phyloP scores from a whole-genome alignment of 2,329 filamentous ascomycete species.

The Lachnellula subtilissima region DNA sequence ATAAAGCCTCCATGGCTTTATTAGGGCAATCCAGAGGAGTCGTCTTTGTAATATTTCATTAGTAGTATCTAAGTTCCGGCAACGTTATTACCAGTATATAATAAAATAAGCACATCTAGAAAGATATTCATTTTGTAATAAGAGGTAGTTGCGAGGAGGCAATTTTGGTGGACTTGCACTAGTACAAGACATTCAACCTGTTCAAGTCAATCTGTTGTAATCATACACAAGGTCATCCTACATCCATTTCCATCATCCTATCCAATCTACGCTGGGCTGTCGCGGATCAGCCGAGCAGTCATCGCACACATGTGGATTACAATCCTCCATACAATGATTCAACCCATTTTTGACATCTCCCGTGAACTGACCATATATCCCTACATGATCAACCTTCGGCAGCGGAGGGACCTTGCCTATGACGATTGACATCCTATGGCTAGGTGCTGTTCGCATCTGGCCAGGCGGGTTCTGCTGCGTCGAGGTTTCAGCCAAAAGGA shows the following conservation, averaged over 20 bases:
- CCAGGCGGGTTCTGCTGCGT: background rate
- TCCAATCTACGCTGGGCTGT: slow-evolving; percentile 22
- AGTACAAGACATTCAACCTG: no score
- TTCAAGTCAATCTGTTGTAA: no score
- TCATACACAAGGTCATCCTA: no score
- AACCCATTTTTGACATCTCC: slow-evolving; percentile 3
- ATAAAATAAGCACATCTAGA: no score
- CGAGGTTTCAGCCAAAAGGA: background rate
- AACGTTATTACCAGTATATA: no score
- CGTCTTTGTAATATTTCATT: no score
- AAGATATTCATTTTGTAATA: no score
- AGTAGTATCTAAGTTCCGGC: no score
- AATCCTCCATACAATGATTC: slow-evolving; percentile 2
- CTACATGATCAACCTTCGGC: slow-evolving; percentile 7
- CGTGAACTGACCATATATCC: slow-evolving; percentile 13
- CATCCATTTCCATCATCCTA: slow-evolving; percentile 7
- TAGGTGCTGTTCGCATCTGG: background rate
- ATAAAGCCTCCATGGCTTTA: no score
- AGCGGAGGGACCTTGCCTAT: slow-evolving; percentile 8
- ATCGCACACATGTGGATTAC: background rate
- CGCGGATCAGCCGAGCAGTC: slow-evolving; percentile 6
- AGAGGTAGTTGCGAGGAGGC: no score
- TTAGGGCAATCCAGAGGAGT: no score
- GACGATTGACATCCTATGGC: slow-evolving; percentile 3
- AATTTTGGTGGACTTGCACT: no score